Conservation (phyloP, 352 stramenopile genomes). For the Pythium dissotocum region DNA sequence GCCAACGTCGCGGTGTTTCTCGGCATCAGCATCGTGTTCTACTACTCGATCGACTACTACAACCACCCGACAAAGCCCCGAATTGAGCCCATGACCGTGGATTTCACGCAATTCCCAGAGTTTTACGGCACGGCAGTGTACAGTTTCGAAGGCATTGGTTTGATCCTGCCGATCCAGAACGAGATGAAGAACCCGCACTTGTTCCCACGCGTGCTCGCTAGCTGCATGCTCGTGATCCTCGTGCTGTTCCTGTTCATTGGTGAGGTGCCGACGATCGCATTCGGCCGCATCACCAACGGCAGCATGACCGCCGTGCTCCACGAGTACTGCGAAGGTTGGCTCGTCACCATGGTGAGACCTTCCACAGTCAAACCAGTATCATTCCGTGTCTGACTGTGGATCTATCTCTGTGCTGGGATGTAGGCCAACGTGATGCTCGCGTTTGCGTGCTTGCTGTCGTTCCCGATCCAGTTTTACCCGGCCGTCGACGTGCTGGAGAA, state of each 20-base stretch:
- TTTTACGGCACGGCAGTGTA: slow-evolving; percentile 85
- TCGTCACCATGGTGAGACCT: slow-evolving; percentile 51
- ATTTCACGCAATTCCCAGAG: slow-evolving; percentile 51
- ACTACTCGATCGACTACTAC: slow-evolving; percentile 73
- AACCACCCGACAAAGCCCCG: slow-evolving; percentile 36
- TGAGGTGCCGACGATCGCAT: slow-evolving; percentile 66
- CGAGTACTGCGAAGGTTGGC: slow-evolving; percentile 68
- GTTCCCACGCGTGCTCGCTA: slow-evolving; percentile 55
- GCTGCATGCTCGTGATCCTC: slow-evolving; percentile 69
- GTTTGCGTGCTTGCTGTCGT: slow-evolving; percentile 74
- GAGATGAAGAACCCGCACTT: slow-evolving; percentile 61
- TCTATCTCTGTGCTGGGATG: neutral
- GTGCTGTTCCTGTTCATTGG: slow-evolving; percentile 78
- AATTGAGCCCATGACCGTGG: slow-evolving; percentile 19
- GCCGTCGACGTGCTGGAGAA: slow-evolving; percentile 74
- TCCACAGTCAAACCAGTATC: neutral
- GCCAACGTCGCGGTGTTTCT: slow-evolving; percentile 64
- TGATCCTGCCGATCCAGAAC: slow-evolving; percentile 80
- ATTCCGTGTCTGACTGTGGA: neutral
- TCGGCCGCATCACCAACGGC: slow-evolving; percentile 67
- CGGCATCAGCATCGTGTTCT: slow-evolving; percentile 81
- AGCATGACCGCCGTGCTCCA: slow-evolving; percentile 81
- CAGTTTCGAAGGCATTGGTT: slow-evolving; percentile 78
- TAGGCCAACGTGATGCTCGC: slow-evolving; percentile 71
- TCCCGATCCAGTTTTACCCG: slow-evolving; percentile 83